phyloP scores from a whole-genome alignment of 192 early-diverging fungal species.

The Cetraspora pellucida region DNA sequence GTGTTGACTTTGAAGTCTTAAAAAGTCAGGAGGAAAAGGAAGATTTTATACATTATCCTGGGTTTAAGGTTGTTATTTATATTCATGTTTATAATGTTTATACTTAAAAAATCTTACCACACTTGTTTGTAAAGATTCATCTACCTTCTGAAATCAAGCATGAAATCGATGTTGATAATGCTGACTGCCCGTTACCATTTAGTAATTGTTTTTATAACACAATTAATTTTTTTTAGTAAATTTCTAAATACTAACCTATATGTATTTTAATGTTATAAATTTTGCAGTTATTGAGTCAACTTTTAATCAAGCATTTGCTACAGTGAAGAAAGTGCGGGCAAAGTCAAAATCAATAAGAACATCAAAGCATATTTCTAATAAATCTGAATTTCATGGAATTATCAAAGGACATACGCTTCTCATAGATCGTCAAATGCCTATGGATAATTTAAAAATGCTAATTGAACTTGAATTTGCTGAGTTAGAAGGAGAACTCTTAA shows the following conservation, averaged over 20 bases:
- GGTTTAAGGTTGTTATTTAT: constrained; percentile 12
- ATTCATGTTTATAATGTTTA: neutral
- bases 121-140: neutral
- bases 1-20: constrained; percentile 15
- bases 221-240: neutral
- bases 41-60: neutral
- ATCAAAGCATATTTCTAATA: no score
- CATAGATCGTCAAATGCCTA: constrained; percentile 5
- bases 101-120: no score
- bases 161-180: neutral
- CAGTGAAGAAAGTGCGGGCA: neutral
- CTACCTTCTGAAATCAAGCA: neutral
- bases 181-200: neutral
- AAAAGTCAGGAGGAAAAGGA: constrained; percentile 31
- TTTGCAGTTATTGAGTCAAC: constrained; percentile 10
- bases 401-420: neutral
- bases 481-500: neutral
- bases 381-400: neutral
- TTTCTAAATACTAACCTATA: neutral
- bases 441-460: neutral
- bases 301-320: constrained; percentile 18
- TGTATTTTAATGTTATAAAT: neutral
- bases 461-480: neutral
- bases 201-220: neutral
- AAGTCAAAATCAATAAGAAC: neutral